A percentile compares a stretch with the other conserved stretches of the same genome.
Conservation (phyloP, 495 filamentous ascomycete genomes). For the Penicillium macrosclerotiorum region DNA sequence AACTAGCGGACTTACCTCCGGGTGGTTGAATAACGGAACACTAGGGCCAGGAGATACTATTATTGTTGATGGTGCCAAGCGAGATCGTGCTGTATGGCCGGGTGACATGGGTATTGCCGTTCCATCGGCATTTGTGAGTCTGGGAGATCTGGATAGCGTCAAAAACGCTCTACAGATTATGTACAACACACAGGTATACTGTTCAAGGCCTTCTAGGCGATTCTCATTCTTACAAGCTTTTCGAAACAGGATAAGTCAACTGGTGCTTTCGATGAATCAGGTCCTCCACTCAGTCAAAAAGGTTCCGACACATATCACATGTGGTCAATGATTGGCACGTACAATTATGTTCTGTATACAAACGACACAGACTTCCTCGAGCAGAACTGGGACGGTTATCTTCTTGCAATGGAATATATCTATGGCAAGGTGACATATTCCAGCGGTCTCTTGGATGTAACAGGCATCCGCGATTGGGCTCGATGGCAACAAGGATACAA, state of each 20-base stretch:
- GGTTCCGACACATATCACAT: constrained; percentile 63
- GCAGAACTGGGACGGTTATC: constrained; percentile 50
- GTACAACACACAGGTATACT: constrained; percentile 53
- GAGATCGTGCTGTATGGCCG: constrained; percentile 59
- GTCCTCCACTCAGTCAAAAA: constrained; percentile 55
- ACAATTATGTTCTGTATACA: constrained; percentile 60
- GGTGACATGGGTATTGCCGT: constrained; percentile 63
- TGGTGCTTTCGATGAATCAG: constrained; percentile 57
- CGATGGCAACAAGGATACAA: constrained; percentile 51
- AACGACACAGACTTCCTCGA: constrained; percentile 51
- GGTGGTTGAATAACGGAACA: constrained; percentile 57
- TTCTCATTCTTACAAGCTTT: background rate
- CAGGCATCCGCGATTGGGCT: constrained; percentile 57
- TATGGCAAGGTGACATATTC: constrained; percentile 47
- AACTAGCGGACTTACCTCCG: constrained; percentile 44
- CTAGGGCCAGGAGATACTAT: constrained; percentile 53
- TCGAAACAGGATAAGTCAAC: constrained; percentile 18
- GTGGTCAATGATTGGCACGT: constrained; percentile 62
- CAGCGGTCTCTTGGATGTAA: constrained; percentile 55
- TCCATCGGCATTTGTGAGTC: constrained; percentile 54
- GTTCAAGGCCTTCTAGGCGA: background rate
- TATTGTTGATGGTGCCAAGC: constrained; percentile 58
- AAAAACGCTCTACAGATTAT: constrained; percentile 61
- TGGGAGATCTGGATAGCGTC: constrained; percentile 58
- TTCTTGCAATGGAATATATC: constrained; percentile 54